Percentiles rank a stretch among this genome's conserved stretches.
These are phyloP conservation scores for Cryptococcus neoformans DNA, from an alignment of 1,284 basidiomycete genomes.

Conservation along the genomic window DNA sequence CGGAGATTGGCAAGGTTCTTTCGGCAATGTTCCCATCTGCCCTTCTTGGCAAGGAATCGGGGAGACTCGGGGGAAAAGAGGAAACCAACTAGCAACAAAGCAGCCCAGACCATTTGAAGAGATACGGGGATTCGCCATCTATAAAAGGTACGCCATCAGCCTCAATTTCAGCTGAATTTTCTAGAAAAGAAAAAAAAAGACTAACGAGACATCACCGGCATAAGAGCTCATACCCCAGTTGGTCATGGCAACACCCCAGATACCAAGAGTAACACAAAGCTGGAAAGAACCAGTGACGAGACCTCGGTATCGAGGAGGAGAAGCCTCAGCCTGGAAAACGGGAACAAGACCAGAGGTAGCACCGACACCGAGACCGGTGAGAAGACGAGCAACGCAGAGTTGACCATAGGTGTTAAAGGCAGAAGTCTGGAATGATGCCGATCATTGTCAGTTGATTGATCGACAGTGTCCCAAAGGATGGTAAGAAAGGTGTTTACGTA, in stretches of 20 bases:
- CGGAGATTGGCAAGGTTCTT: slow-evolving; percentile 49
- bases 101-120: slow-evolving; percentile 36
- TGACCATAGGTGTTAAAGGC: slow-evolving; percentile 39
- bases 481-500: slow-evolving; percentile 7
- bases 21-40: slow-evolving; percentile 44
- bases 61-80: slow-evolving; percentile 50
- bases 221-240: slow-evolving; percentile 48
- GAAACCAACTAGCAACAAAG: slow-evolving; percentile 47
- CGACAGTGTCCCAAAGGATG: background rate
- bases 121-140: slow-evolving; percentile 32
- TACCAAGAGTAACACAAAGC: slow-evolving; percentile 49
- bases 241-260: slow-evolving; percentile 49
- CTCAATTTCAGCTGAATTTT: background rate
- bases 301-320: slow-evolving; percentile 36
- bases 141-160: background rate
- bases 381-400: slow-evolving; percentile 46
- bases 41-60: slow-evolving; percentile 48
- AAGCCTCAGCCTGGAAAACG: slow-evolving; percentile 50
- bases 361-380: slow-evolving; percentile 49
- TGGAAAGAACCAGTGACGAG: slow-evolving; percentile 50
- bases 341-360: slow-evolving; percentile 50
- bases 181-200: background rate
- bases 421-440: slow-evolving; percentile 21
- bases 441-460: background rate
- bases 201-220: slow-evolving; percentile 29